These are phyloP conservation scores for Pseudogymnoascus pannorum DNA, from an alignment of 2,329 filamentous ascomycete genomes.

Conservation along the genomic window DNA sequence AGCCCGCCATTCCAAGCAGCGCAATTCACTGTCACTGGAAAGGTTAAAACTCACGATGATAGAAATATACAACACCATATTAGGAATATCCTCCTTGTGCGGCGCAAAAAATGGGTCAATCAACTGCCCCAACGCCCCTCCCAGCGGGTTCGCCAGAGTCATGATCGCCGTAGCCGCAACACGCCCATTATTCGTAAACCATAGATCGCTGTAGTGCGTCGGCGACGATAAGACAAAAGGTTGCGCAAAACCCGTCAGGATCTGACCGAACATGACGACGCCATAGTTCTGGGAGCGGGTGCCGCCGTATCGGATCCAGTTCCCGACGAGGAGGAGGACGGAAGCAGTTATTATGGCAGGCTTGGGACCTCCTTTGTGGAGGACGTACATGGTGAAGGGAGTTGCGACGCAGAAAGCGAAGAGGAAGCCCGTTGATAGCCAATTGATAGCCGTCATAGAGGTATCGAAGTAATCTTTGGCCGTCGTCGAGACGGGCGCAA, in stretches of 20 bases:
- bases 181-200: conserved; percentile 81
- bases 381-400: conserved; percentile 66
- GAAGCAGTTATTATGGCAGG: conserved; percentile 67
- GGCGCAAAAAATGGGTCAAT: conserved; percentile 70
- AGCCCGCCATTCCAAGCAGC: neutral
- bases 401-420: conserved; percentile 72
- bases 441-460: conserved; percentile 73
- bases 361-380: conserved; percentile 72
- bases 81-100: conserved; percentile 57
- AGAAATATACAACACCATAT: conserved; percentile 77
- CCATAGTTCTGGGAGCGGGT: conserved; percentile 54
- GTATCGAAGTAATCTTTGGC: conserved; percentile 71
- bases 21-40: too few species aligned
- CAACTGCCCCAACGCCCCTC: conserved; percentile 80
- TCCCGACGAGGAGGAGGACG: conserved; percentile 68
- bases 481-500: conserved; percentile 71
- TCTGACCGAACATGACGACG: conserved; percentile 82
- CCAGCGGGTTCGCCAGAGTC: conserved; percentile 82
- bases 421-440: conserved; percentile 82
- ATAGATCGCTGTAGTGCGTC: conserved; percentile 84
- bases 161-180: conserved; percentile 82
- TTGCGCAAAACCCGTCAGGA: conserved; percentile 81
- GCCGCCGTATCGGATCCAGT: conserved; percentile 85
- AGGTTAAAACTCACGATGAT: conserved; percentile 59
- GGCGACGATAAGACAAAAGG: conserved; percentile 88